Conservation (phyloP, 495 filamentous ascomycete genomes). For the Penicillium roqueforti region DNA sequence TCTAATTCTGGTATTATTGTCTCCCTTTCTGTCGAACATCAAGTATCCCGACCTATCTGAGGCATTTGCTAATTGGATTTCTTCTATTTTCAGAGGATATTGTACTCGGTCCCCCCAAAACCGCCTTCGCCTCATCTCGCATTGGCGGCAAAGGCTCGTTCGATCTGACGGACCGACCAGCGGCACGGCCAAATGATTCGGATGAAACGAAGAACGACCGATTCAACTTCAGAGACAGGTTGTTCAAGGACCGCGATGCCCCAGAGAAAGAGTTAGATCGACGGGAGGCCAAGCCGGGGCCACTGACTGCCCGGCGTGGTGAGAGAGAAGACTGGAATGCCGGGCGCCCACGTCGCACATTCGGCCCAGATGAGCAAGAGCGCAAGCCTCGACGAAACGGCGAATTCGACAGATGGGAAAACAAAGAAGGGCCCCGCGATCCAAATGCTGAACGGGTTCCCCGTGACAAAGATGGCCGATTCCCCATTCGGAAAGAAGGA, state of each 20-base stretch:
- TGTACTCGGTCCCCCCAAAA: slow-evolving; percentile 83
- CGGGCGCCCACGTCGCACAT: slow-evolving; percentile 49
- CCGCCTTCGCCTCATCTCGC: slow-evolving; percentile 76
- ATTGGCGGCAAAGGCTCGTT: slow-evolving; percentile 51
- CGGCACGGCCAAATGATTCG: slow-evolving; percentile 44
- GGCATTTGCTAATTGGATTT: slow-evolving; percentile 16
- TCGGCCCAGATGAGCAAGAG: slow-evolving; percentile 53
- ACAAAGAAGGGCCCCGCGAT: slow-evolving; percentile 39
- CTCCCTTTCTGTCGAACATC: neutral
- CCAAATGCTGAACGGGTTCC: slow-evolving; percentile 43
- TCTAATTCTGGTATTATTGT: slow-evolving; percentile 50
- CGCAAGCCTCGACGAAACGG: slow-evolving; percentile 53
- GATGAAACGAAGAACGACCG: slow-evolving; percentile 51
- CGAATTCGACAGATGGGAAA: slow-evolving; percentile 59
- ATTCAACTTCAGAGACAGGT: slow-evolving; percentile 58
- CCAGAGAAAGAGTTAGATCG: slow-evolving; percentile 42
- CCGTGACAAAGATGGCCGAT: slow-evolving; percentile 46
- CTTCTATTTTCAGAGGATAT: slow-evolving; percentile 63
- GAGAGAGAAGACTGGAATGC: slow-evolving; percentile 59
- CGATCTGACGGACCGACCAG: slow-evolving; percentile 43
- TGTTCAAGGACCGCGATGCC: slow-evolving; percentile 46
- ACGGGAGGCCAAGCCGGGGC: slow-evolving; percentile 36
- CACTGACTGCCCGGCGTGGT: slow-evolving; percentile 41
- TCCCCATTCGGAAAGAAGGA: slow-evolving; percentile 44
- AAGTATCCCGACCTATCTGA: slow-evolving; percentile 4